Conservation (phyloP, 805 yeast genomes). For the Teunomyces panamensis region DNA sequence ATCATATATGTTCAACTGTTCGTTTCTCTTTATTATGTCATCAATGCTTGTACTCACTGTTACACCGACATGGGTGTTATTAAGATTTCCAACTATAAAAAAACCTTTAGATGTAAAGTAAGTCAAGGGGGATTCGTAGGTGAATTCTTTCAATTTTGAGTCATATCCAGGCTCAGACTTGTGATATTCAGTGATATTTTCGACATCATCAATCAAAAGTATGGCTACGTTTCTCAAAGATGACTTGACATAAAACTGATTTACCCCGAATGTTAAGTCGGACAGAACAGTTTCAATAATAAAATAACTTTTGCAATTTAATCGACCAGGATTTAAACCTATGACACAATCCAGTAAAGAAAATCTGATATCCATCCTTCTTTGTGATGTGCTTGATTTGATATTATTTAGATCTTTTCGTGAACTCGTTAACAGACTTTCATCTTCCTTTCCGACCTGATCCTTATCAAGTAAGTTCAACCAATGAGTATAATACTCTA, state of each 20-base stretch:
- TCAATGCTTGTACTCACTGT: slow-evolving; percentile 25
- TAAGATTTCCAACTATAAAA: slow-evolving; percentile 48
- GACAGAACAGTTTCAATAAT: slow-evolving; percentile 53
- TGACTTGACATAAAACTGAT: slow-evolving; percentile 35
- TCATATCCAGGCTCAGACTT: background rate
- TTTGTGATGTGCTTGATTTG: background rate
- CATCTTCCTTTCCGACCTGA: background rate
- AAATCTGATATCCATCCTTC: slow-evolving; percentile 27
- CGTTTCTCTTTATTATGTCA: slow-evolving; percentile 14
- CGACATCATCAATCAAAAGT: slow-evolving; percentile 62
- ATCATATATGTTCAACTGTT: slow-evolving; percentile 17
- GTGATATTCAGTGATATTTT: background rate
- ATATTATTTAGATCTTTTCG: background rate
- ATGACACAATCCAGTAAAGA: slow-evolving; percentile 52
- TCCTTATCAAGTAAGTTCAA: slow-evolving; percentile 38
- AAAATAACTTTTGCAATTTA: slow-evolving; percentile 52
- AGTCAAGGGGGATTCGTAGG: slow-evolving; percentile 30
- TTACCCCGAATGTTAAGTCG: slow-evolving; percentile 39
- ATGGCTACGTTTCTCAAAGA: slow-evolving; percentile 50
- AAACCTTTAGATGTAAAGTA: slow-evolving; percentile 49
- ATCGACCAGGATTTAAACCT: slow-evolving; percentile 61
- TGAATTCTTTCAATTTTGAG: slow-evolving; percentile 2
- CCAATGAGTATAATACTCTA: slow-evolving; percentile 65
- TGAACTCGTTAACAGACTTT: background rate
- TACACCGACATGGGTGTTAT: slow-evolving; percentile 35